Percentiles rank a stretch among this genome's conserved stretches.
Conservation (phyloP, 2,329 filamentous ascomycete genomes). For the Fusarium verrucosum region DNA sequence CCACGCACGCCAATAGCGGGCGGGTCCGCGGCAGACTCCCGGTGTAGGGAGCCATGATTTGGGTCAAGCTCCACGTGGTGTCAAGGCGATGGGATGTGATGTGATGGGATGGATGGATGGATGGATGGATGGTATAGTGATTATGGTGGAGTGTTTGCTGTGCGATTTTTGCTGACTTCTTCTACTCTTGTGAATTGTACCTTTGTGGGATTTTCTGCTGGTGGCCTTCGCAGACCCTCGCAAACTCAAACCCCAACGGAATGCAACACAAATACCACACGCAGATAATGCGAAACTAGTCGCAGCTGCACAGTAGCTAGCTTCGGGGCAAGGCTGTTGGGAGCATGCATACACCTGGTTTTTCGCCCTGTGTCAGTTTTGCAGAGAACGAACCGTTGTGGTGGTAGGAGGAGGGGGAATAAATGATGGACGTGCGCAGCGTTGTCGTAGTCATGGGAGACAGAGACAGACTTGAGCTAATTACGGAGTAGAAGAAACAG, state of each 20-base stretch:
- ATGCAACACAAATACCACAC: slow-evolving; percentile 8
- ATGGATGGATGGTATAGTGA: too few relatives aligned
- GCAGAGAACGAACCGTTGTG: not conserved
- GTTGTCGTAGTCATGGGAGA: not conserved
- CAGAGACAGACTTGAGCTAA: not conserved
- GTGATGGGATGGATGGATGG: too few relatives aligned
- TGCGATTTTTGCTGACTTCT: slow-evolving; percentile 7
- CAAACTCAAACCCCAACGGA: slow-evolving; percentile 10
- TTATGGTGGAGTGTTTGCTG: slow-evolving; percentile 40
- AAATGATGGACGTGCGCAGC: slow-evolving; percentile 3
- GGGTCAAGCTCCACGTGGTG: slow-evolving; percentile 44
- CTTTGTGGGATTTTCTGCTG: slow-evolving; percentile 8
- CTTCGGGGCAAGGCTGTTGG: slow-evolving; percentile 4
- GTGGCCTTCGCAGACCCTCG: not conserved
- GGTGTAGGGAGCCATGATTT: slow-evolving; percentile 40
- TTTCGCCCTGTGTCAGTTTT: not conserved
- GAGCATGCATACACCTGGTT: not conserved
- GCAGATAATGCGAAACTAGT: not conserved
- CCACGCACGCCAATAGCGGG: slow-evolving; percentile 37
- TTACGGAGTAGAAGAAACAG: not conserved
- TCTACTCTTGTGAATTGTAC: not conserved
- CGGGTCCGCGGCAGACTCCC: slow-evolving; percentile 46
- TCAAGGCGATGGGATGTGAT: slow-evolving; percentile 37
- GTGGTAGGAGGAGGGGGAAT: not conserved
- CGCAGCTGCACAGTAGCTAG: not conserved